Base-by-base conservation (phyloP, 2,329 filamentous ascomycete genomes). In the Pezicula radicicola region DNA sequence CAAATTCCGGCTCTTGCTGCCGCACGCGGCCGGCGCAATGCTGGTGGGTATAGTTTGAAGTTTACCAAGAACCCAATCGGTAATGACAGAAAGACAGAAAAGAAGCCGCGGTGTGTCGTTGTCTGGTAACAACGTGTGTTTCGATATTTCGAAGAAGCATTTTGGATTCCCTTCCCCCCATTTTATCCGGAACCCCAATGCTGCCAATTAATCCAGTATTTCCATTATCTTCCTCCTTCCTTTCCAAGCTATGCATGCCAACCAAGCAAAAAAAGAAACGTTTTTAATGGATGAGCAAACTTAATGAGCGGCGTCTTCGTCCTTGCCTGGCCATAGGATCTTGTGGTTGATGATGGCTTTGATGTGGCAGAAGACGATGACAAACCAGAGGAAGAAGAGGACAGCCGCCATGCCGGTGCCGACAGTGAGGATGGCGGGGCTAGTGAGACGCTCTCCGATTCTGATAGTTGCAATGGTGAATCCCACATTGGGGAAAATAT, bases 401-500 rank as follows among this genome's bases (percentile, higher is more conserved):
- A 66, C 76, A 0, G 72, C 76, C 0, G 69, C 70, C n/a, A 79
- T 70, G 1, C 33, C 53, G 7, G 55, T 55, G 15, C 59, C 57
- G 3, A 60, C 53, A 69, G 75, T 77, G 39, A 70, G 59, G 3
- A 81, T 69, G 0, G 66, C 63, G 0, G 72, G 62, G 52, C 70
- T 78, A 33, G 66, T 60, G 9, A 83, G 68, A 35, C 73, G 70
- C 6, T 73, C 74, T 0, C 73, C 77, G 12, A 83, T 76, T 6
- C 76, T 69, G 50, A 81, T 80, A 1, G 79, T 81, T 2, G 79
- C 78, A 47, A 84, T 67, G 4, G 75, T 76, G 62, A 83, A 83
- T 6, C 80, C 80, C 0, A 76, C 78, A 65, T 84, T 84, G 48
- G 80, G 80, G 66, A 84, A 84, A 15, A 83, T 77, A 65, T 81